These are phyloP conservation scores for Lasiodiplodia citricola DNA, from an alignment of 2,329 filamentous ascomycete genomes.

Conservation along the genomic window DNA sequence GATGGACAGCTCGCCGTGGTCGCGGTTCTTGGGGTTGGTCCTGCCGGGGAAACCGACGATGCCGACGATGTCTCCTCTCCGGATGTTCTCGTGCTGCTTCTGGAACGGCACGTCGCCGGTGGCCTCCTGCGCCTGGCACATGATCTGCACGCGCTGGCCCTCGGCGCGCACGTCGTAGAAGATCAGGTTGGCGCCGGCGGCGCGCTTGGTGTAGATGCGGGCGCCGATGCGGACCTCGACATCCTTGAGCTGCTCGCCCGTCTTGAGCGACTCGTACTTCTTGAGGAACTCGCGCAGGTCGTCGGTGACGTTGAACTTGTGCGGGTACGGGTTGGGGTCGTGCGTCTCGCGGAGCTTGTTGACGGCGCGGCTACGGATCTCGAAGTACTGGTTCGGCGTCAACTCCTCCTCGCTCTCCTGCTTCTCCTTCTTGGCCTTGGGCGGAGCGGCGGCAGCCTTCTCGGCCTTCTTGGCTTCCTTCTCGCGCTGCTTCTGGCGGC, in stretches of 20 bases:
- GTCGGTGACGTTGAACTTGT: slow-evolving; percentile 89
- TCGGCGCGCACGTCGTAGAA: slow-evolving; percentile 88
- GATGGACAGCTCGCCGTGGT: slow-evolving; percentile 90
- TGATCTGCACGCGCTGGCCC: slow-evolving; percentile 82
- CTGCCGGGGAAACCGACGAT: slow-evolving; percentile 82
- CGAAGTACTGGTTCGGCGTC: slow-evolving; percentile 89
- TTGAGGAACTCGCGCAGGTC: slow-evolving; percentile 80
- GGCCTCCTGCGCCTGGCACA: slow-evolving; percentile 85
- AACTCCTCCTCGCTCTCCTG: slow-evolving; percentile 73
- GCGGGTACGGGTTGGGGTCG: slow-evolving; percentile 77
- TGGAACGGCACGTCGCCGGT: slow-evolving; percentile 74
- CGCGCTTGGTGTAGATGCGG: slow-evolving; percentile 79
- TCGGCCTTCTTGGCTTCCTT: slow-evolving; percentile 87
- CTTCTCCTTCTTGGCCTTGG: slow-evolving; percentile 65
- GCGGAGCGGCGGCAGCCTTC: slow-evolving; percentile 73
- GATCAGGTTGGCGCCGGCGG: slow-evolving; percentile 80
- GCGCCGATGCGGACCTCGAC: slow-evolving; percentile 78
- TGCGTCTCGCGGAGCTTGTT: slow-evolving; percentile 75
- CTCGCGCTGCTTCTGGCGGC: slow-evolving; percentile 88
- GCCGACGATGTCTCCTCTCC: slow-evolving; percentile 91
- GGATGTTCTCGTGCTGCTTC: slow-evolving; percentile 85
- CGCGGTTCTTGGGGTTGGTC: slow-evolving; percentile 86
- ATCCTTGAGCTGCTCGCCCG: slow-evolving; percentile 80
- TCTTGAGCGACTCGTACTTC: slow-evolving; percentile 81
- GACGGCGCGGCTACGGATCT: slow-evolving; percentile 86